Percentiles rank a stretch among this genome's conserved stretches.
phyloP scores from a whole-genome alignment of 306 rosid genomes.

The Acmispon strigosus region DNA sequence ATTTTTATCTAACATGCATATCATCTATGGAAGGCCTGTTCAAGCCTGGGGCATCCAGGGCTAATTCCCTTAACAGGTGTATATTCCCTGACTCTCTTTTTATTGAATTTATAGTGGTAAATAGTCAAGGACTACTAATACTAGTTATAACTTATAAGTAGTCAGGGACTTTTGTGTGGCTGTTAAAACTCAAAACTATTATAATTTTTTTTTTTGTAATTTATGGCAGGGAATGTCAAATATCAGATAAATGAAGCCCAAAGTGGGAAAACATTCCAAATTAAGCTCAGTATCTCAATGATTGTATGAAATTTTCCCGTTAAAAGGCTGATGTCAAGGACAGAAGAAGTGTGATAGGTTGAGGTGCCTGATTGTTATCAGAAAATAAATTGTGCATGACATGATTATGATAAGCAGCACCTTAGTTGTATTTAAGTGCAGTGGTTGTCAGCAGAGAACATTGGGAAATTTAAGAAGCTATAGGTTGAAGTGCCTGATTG shows the following conservation, averaged over 20 bases:
- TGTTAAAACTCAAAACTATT: not conserved
- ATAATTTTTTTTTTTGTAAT: no score
- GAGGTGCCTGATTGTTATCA: not conserved
- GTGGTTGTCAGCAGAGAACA: no score
- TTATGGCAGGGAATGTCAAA: not conserved
- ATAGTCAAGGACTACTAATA: not conserved
- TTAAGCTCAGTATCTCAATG: not conserved
- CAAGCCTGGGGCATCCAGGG: not conserved
- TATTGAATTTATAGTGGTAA: not conserved
- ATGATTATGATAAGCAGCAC: not conserved
- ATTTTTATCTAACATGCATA: not conserved
- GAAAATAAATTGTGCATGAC: not conserved
- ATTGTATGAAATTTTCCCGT: not conserved
- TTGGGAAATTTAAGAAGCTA: no score
- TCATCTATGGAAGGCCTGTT: no score
- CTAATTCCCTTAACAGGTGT: no score
- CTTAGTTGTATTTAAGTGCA: not conserved
- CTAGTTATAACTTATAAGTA: no score
- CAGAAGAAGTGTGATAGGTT: not conserved
- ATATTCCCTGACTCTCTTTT: no score
- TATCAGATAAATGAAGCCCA: not conserved
- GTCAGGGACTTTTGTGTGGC: not conserved
- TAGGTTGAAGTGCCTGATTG: not conserved
- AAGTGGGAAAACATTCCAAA: not conserved
- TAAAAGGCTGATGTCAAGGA: not conserved